A percentile compares a stretch with the other conserved stretches of the same genome.
These are phyloP conservation scores for Acer campestre DNA, from an alignment of 345 rosid species.

Conservation along the genomic window DNA sequence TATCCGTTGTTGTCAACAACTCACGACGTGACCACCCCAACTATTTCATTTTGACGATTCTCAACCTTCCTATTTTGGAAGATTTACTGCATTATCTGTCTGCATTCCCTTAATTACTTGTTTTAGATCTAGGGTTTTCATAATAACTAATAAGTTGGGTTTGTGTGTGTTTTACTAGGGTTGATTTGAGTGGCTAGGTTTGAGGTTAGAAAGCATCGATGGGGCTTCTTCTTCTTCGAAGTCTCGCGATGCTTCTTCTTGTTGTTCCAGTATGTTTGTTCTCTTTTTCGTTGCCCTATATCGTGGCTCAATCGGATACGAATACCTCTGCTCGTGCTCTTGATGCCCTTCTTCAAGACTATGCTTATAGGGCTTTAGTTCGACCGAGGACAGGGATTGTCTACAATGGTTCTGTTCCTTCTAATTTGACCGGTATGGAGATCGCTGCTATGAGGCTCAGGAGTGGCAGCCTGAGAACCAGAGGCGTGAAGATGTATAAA, in stretches of 20 bases:
- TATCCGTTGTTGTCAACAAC: conserved; percentile 18
- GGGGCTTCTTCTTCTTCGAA: conserved; percentile 62
- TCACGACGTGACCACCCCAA: conserved; percentile 11
- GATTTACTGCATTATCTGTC: conserved; percentile 3
- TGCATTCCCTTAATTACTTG: background rate
- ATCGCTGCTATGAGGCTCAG: conserved; percentile 81
- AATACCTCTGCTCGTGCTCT: conserved; percentile 46
- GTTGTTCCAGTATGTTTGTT: conserved; percentile 28
- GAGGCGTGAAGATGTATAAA: conserved; percentile 52
- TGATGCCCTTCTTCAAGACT: conserved; percentile 86
- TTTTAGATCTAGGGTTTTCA: conserved; percentile 23
- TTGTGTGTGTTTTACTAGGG: background rate
- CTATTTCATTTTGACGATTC: conserved; percentile 4
- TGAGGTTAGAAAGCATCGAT: conserved; percentile 42
- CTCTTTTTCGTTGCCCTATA: conserved; percentile 25
- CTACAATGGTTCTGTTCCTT: conserved; percentile 59
- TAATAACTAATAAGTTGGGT: background rate
- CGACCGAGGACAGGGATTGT: conserved; percentile 74
- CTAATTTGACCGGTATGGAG: conserved; percentile 70
- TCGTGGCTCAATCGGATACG: conserved; percentile 37
- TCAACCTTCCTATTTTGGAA: conserved; percentile 8
- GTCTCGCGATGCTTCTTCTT: conserved; percentile 56
- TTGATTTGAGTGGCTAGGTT: conserved; percentile 28
- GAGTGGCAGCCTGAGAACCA: conserved; percentile 75
- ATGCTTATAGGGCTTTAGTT: conserved; percentile 66